Conservation (phyloP, 345 rosid genomes). For the Pistacia atlantica region DNA sequence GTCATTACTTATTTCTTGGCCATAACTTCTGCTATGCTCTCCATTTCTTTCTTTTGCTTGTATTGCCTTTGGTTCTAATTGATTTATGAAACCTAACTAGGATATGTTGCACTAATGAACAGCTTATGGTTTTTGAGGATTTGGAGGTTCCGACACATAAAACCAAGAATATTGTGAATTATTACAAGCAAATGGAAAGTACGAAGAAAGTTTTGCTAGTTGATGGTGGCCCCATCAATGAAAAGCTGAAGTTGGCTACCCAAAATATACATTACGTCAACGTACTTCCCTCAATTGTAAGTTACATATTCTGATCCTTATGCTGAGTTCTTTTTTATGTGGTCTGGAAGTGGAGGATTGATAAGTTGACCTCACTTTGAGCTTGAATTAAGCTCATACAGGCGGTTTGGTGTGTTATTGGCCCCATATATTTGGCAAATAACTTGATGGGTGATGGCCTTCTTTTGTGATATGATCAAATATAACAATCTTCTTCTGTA, state of each 20-base stretch:
- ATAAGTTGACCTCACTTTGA: not conserved
- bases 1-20: not conserved
- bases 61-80: not conserved
- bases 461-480: not conserved
- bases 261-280: slow-evolving; percentile 88
- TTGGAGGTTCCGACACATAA: slow-evolving; percentile 80
- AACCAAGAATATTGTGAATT: slow-evolving; percentile 78
- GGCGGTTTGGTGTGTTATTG: not conserved
- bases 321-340: not conserved
- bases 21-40: not conserved
- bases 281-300: slow-evolving; percentile 87
- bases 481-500: not conserved
- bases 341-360: not conserved
- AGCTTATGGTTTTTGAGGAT: slow-evolving; percentile 88
- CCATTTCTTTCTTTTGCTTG: not conserved
- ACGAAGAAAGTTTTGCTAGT: slow-evolving; percentile 81
- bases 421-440: not conserved
- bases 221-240: slow-evolving; percentile 77
- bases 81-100: slow-evolving; percentile 15
- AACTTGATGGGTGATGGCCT: not conserved
- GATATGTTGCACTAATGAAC: slow-evolving; percentile 28
- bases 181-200: slow-evolving; percentile 67
- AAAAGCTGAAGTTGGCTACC: slow-evolving; percentile 86
- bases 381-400: not conserved
- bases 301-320: slow-evolving; percentile 26